phyloP scores from a whole-genome alignment of 495 filamentous ascomycete species.

The Podospora australis region DNA sequence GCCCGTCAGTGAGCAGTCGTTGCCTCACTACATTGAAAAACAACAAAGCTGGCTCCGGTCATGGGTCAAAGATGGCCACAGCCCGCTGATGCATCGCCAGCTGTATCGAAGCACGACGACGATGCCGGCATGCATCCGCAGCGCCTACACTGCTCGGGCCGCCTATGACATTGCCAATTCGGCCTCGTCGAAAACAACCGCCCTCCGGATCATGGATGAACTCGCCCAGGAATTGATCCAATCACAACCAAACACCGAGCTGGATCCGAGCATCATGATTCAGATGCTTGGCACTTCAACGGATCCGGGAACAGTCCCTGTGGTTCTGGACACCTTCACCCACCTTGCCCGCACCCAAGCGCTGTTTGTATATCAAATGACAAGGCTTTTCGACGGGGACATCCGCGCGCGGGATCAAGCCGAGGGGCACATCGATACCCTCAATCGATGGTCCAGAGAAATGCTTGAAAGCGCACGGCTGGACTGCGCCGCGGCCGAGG shows the following conservation, averaged over 20 bases:
- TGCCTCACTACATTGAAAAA: constrained; percentile 16
- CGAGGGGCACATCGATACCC: constrained; percentile 37
- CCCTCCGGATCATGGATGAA: constrained; percentile 22
- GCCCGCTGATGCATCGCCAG: constrained; percentile 34
- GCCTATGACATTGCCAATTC: constrained; percentile 18
- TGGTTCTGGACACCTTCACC: constrained; percentile 8
- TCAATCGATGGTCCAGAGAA: constrained; percentile 36
- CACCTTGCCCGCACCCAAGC: constrained; percentile 43
- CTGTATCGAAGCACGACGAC: constrained; percentile 24
- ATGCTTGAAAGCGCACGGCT: constrained; percentile 26
- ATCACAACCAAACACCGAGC: constrained; percentile 3
- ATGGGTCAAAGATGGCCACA: constrained; percentile 22
- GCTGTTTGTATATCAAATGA: constrained; percentile 46
- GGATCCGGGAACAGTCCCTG: too few relatives aligned
- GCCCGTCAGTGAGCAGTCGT: constrained; percentile 15
- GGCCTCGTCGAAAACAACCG: constrained; percentile 9
- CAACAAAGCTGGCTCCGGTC: constrained; percentile 19
- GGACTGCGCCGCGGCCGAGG: constrained; percentile 15
- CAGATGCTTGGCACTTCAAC: neutral
- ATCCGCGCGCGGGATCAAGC: constrained; percentile 42
- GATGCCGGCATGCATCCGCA: constrained; percentile 26
- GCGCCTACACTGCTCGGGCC: constrained; percentile 23
- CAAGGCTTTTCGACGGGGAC: constrained; percentile 53
- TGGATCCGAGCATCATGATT: constrained; percentile 2
- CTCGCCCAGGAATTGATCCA: constrained; percentile 14